A percentile compares a stretch with the other conserved stretches of the same genome.
These are phyloP conservation scores for Sporopachydermia quercuum DNA, from an alignment of 805 yeast genomes.

Conservation along the genomic window DNA sequence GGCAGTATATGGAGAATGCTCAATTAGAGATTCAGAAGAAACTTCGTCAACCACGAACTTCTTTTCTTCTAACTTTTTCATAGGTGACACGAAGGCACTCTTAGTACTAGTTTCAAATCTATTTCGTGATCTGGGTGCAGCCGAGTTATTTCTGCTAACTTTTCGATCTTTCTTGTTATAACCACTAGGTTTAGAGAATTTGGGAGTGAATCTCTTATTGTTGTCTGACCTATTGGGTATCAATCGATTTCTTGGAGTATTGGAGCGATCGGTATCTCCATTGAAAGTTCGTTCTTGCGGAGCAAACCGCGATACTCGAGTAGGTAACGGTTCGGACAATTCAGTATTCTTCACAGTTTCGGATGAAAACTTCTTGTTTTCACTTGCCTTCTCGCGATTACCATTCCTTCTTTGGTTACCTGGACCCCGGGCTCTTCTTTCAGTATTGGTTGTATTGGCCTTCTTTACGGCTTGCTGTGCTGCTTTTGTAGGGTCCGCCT, in stretches of 20 bases:
- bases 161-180: not conserved
- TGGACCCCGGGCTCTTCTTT: too few species aligned
- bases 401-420: not conserved
- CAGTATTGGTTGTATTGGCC: too few species aligned
- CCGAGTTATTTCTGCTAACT: not conserved
- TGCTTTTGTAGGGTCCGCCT: not conserved
- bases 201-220: not conserved
- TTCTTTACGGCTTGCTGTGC: not conserved
- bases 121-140: too few species aligned
- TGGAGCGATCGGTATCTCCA: not conserved
- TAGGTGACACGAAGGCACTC: not conserved
- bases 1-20: not conserved
- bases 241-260: not conserved
- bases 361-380: not conserved
- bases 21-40: not conserved
- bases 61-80: not conserved
- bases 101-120: not conserved
- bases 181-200: conserved; percentile 13
- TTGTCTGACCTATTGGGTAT: not conserved
- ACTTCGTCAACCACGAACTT: not conserved
- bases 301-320: not conserved
- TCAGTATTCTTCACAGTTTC: not conserved
- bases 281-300: too few species aligned
- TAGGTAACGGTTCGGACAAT: not conserved
- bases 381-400: not conserved